A percentile compares a stretch with the other conserved stretches of the same genome.
Conservation (phyloP, 176 grass and related monocot genomes). For the Puya raimondii region DNA sequence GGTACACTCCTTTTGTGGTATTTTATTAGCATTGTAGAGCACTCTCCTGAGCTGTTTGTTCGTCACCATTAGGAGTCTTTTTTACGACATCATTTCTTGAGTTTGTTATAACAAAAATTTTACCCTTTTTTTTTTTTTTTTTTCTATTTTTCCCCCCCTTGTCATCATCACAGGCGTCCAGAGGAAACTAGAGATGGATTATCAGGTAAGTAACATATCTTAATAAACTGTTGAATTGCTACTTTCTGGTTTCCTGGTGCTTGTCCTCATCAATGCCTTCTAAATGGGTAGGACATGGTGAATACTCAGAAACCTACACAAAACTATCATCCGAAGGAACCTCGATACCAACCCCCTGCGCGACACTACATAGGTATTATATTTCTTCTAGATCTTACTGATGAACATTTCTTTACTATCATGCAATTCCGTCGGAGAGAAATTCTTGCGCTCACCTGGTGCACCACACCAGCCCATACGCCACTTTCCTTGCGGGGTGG, state of each 20-base stretch:
- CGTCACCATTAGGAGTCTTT: too few relatives aligned
- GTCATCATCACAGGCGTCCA: slow-evolving; percentile 43
- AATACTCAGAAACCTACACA: slow-evolving; percentile 33
- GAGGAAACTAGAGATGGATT: slow-evolving; percentile 74
- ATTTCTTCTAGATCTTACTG: background rate
- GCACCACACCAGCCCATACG: too few relatives aligned
- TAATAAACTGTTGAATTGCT: background rate
- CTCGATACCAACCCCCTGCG: slow-evolving; percentile 30
- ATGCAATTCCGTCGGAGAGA: too few relatives aligned
- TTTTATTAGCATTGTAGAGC: background rate
- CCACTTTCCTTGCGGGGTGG: too few relatives aligned
- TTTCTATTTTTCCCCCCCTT: background rate
- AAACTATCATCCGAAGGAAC: slow-evolving; percentile 29
- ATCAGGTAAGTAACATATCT: slow-evolving; percentile 25
- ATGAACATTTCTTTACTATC: too few relatives aligned
- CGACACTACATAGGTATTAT: slow-evolving; percentile 23
- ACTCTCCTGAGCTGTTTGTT: too few relatives aligned
- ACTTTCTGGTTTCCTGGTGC: slow-evolving; percentile 11
- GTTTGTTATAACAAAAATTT: background rate
- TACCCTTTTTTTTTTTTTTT: background rate
- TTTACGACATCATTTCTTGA: too few relatives aligned
- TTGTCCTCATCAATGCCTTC: slow-evolving; percentile 9
- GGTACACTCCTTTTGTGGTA: slow-evolving; percentile 16
- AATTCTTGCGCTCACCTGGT: too few relatives aligned
- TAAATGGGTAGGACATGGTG: slow-evolving; percentile 26